Evolutionary conservation across 2,329 filamentous ascomycete genomes (phyloP).

Genomic region (Fusarium temperatum): DNA sequence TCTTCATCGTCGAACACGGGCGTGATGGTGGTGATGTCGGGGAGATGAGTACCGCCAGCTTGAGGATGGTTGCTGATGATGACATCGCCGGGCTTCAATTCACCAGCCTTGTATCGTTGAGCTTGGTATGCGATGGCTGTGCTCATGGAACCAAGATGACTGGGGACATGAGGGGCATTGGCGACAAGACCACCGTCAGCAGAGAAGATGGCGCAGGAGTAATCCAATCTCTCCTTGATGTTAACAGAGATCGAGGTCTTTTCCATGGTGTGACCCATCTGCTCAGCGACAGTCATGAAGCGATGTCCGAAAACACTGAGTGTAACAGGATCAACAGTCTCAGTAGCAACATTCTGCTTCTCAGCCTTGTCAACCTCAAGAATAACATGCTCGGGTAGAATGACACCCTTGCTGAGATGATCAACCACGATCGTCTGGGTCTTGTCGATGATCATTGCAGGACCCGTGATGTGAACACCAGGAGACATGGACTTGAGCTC

Average conservation of each 20-base stretch:
- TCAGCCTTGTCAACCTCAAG: slow-evolving; percentile 44
- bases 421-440: slow-evolving; percentile 81
- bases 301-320: slow-evolving; percentile 79
- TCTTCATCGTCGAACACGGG: slow-evolving; percentile 45
- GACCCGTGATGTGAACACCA: slow-evolving; percentile 55
- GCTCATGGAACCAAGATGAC: slow-evolving; percentile 36
- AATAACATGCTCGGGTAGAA: slow-evolving; percentile 48
- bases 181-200: slow-evolving; percentile 56
- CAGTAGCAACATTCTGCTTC: slow-evolving; percentile 14
- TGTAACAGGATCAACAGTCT: slow-evolving; percentile 74
- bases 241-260: slow-evolving; percentile 81
- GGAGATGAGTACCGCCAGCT: slow-evolving; percentile 38
- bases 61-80: slow-evolving; percentile 42
- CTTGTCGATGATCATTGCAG: slow-evolving; percentile 76
- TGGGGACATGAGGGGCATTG: slow-evolving; percentile 33
- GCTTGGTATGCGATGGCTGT: slow-evolving; percentile 36
- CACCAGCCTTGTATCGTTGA: slow-evolving; percentile 26
- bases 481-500: slow-evolving; percentile 33
- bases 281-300: slow-evolving; percentile 84
- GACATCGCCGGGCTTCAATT: slow-evolving; percentile 34
- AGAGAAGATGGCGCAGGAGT: slow-evolving; percentile 81
- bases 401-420: slow-evolving; percentile 44
- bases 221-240: slow-evolving; percentile 81
- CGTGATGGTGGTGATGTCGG: slow-evolving; percentile 42
- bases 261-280: slow-evolving; percentile 80